phyloP scores from a whole-genome alignment of 2,329 filamentous ascomycete genomes.

The Fusarium globosum region DNA sequence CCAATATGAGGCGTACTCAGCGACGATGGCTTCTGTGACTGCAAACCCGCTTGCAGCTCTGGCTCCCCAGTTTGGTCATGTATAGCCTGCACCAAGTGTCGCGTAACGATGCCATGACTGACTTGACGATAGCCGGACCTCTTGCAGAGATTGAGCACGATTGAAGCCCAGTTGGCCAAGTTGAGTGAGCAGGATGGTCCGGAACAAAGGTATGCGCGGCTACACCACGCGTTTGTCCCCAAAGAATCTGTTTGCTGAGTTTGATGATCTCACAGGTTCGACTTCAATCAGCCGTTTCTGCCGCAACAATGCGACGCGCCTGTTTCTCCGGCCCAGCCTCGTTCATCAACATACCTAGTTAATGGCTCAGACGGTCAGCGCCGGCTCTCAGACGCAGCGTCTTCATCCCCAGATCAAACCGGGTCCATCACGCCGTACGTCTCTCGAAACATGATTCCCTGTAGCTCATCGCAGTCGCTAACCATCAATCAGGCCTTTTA shows the following conservation, averaged over 20 bases:
- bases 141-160: background rate
- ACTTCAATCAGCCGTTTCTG: background rate
- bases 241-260: accelerated
- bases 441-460: accelerated
- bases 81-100: background rate
- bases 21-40: background rate
- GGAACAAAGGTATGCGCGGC: background rate
- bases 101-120: accelerated
- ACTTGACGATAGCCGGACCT: background rate
- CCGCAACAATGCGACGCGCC: background rate
- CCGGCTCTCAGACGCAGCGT: background rate
- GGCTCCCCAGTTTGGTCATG: background rate
- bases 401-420: background rate
- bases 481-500: background rate
- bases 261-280: background rate
- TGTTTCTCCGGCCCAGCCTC: background rate
- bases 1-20: background rate
- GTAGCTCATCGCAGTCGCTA: accelerated
- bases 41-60: background rate
- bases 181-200: background rate
- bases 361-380: background rate
- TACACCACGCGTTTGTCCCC: accelerated
- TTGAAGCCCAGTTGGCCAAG: background rate
- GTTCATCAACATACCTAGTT: background rate
- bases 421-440: background rate